phyloP scores from a whole-genome alignment of 371 early-diverging fungal species.

The Mucor saturninus region DNA sequence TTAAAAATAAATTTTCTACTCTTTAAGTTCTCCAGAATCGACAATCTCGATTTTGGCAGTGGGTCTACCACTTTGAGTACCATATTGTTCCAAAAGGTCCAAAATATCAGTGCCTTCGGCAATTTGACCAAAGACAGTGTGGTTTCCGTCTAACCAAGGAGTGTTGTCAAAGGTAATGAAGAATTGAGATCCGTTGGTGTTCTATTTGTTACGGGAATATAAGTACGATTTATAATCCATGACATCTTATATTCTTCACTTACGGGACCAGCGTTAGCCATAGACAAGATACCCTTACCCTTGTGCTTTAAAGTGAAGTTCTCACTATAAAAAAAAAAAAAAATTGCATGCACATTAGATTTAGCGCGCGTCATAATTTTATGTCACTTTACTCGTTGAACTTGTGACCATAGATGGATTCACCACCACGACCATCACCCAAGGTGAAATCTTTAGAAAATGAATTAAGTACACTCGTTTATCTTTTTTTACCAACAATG shows the following conservation, averaged over 20 bases:
- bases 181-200: conserved; percentile 98
- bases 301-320: conserved; percentile 93
- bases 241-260: conserved; percentile 11
- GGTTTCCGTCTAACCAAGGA: conserved; percentile 90
- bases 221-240: not conserved
- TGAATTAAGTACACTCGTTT: not conserved
- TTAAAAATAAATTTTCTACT: conserved; percentile 28
- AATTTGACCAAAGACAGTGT: conserved; percentile 91
- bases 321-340: conserved; percentile 69
- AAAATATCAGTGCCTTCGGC: conserved; percentile 83
- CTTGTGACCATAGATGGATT: conserved; percentile 93
- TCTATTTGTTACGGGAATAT: conserved; percentile 30
- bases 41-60: conserved; percentile 68
- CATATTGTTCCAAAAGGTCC: conserved; percentile 76
- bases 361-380: too few species aligned
- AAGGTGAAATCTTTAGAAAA: conserved; percentile 78
- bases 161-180: conserved; percentile 82
- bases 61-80: conserved; percentile 73
- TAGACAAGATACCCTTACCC: conserved; percentile 82
- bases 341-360: conserved; percentile 2
- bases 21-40: conserved; percentile 81
- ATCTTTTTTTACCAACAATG: not conserved
- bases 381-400: conserved; percentile 81
- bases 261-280: conserved; percentile 96
- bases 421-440: conserved; percentile 94